A percentile compares a stretch with the other conserved stretches of the same genome.
phyloP scores from a whole-genome alignment of 2,329 filamentous ascomycete species.

The Microdochium nivale region DNA sequence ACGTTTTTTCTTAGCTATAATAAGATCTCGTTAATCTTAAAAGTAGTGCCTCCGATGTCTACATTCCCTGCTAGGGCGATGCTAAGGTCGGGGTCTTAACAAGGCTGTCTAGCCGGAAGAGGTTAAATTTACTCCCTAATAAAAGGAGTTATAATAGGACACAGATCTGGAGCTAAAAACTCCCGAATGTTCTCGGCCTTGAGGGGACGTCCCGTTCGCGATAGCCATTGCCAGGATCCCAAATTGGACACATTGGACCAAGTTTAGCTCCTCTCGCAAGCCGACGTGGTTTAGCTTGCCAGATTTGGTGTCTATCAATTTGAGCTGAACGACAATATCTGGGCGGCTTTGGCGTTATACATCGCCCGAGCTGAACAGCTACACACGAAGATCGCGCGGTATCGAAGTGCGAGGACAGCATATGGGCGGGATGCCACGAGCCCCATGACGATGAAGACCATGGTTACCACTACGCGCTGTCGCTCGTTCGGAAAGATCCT shows the following conservation, averaged over 20 bases:
- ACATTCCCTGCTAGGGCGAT: too few relatives aligned
- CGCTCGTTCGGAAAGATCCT: not conserved
- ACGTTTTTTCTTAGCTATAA: too few relatives aligned
- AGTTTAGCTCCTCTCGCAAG: not conserved
- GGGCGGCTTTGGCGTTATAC: not conserved
- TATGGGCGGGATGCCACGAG: not conserved
- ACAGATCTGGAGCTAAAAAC: too few relatives aligned
- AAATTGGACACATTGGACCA: not conserved
- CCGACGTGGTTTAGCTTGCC: not conserved
- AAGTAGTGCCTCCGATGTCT: too few relatives aligned
- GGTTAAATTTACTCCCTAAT: too few relatives aligned
- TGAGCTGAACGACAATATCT: not conserved
- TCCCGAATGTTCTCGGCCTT: too few relatives aligned
- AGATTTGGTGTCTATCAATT: not conserved
- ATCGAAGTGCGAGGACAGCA: not conserved
- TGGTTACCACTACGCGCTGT: not conserved
- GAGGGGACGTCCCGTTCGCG: not conserved
- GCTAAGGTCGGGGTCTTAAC: too few relatives aligned
- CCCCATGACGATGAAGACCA: not conserved
- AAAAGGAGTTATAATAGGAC: too few relatives aligned
- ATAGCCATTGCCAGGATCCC: not conserved
- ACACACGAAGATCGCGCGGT: not conserved
- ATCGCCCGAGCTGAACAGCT: not conserved
- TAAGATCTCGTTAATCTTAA: too few relatives aligned
- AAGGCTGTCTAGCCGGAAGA: too few relatives aligned